Base-by-base conservation (phyloP, 495 filamentous ascomycete species). In the Astrocystis sublimbata region DNA sequence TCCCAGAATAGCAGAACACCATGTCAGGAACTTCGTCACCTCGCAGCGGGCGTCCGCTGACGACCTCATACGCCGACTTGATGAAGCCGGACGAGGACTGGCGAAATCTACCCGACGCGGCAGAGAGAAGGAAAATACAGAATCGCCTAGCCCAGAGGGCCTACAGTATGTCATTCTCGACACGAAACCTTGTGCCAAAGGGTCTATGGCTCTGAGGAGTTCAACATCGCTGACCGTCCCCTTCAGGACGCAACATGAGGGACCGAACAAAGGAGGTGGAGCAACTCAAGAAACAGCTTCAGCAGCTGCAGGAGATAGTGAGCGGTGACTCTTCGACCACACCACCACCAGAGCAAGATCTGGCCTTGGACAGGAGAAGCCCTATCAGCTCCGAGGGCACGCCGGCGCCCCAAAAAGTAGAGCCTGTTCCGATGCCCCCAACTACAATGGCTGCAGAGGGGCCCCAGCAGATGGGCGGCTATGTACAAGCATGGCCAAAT, bases 91-190 rank as follows among this genome's bases (percentile, higher is more conserved):
- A 72, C 17, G 70, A 72, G 63, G 70, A 72, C 30, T 72, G 70
- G 70, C 68, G 67, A 19, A 65, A 68, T 58, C 65, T 76, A 26
- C 68, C 71, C 21, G 72, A 76, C 65, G 66, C 71, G 45, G 72
- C 71, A 8, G 64, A 69, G 68, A 56, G 74, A 28, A 74, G 71
- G 60, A 72, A 70, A 58, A 66, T 76, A n/a, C 75, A 76, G 52
- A 77, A 77, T 52, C 67, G 72, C 17, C 69, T 76, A 24, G 73
- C 75, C n/a, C 75, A 77, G 58, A 65, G 75, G 30, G 73, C 71
- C 62, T 76, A 76, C 58, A 63, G 74, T 74, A 62, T 64, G 74
- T 70, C 1, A 8, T 23, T 17, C 47, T 26, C 26, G 19, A 26
- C 21, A 59, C 31, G 2, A 13, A n/a, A n/a, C 35, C 19, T 2